These are phyloP conservation scores for Geosmithia flava DNA, from an alignment of 2,329 filamentous ascomycete genomes.

Conservation along the genomic window DNA sequence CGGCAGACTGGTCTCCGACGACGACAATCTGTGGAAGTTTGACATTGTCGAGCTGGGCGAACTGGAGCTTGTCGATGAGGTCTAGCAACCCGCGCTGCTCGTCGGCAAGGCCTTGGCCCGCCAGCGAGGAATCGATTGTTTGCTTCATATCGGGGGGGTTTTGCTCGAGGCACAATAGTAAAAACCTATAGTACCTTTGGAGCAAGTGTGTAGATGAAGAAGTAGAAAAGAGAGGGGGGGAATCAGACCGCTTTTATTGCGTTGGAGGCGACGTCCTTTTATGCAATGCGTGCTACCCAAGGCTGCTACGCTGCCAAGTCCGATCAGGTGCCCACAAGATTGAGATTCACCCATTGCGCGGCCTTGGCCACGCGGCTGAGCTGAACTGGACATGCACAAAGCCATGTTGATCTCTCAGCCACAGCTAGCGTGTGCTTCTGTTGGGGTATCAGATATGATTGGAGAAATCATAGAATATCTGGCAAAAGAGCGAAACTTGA, in stretches of 20 bases:
- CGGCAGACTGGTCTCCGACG: constrained; percentile 51
- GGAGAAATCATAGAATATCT: not conserved
- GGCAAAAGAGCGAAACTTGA: not conserved
- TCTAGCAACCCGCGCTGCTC: constrained; percentile 46
- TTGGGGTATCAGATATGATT: not conserved
- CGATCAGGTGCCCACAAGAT: not conserved
- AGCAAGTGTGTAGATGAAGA: not conserved
- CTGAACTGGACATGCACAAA: too few relatives aligned
- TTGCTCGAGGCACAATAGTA: constrained; percentile 6
- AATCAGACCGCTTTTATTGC: not conserved
- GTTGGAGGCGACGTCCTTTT: not conserved
- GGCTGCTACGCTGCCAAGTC: not conserved
- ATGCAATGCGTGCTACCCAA: not conserved
- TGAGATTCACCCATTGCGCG: not conserved
- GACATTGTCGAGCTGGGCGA: constrained; percentile 37
- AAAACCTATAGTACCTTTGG: constrained; percentile 1
- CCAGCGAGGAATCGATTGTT: constrained; percentile 34
- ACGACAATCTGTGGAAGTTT: constrained; percentile 50
- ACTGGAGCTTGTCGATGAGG: constrained; percentile 42
- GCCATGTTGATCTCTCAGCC: not conserved
- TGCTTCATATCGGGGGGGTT: constrained; percentile 15
- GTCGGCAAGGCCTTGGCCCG: constrained; percentile 34
- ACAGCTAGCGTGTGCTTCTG: not conserved
- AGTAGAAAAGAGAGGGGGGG: not conserved
- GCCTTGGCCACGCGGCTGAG: too few relatives aligned